phyloP scores from a whole-genome alignment of 129 eudicot species.

The sunflower (Helianthus annuus) region DNA sequence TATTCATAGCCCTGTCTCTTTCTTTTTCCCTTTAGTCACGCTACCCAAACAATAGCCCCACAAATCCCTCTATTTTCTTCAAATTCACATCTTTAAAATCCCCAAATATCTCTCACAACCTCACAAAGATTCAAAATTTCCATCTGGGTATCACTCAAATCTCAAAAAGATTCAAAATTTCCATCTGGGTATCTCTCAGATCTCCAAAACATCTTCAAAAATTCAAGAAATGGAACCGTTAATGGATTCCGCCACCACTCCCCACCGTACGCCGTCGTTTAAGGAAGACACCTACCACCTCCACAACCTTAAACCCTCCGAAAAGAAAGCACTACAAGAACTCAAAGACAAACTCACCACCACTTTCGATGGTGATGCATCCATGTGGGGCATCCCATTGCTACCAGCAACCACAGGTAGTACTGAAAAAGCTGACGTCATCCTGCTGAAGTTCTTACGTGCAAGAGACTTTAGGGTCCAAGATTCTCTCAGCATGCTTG shows the following conservation, averaged over 20 bases:
- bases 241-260: constrained; percentile 55
- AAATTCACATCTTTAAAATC: constrained; percentile 22
- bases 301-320: constrained; percentile 70
- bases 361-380: constrained; percentile 28
- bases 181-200: constrained; percentile 11
- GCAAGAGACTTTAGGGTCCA: constrained; percentile 81
- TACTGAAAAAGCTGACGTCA: constrained; percentile 68
- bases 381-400: constrained; percentile 83
- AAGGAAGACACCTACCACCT: constrained; percentile 89
- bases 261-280: constrained; percentile 68
- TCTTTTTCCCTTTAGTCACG: constrained; percentile 55
- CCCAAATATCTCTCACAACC: background rate
- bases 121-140: background rate
- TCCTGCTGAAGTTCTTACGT: constrained; percentile 73
- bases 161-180: background rate
- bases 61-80: constrained; percentile 20
- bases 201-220: background rate
- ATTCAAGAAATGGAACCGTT: constrained; percentile 44
- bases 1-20: constrained; percentile 30
- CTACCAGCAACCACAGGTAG: constrained; percentile 17
- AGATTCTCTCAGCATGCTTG: constrained; percentile 73
- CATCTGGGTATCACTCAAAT: background rate
- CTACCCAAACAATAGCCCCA: constrained; percentile 33
- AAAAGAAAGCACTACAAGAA: constrained; percentile 63
- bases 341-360: constrained; percentile 59